These are phyloP conservation scores for Quercus gilva DNA, from an alignment of 306 rosid species.

Conservation along the genomic window DNA sequence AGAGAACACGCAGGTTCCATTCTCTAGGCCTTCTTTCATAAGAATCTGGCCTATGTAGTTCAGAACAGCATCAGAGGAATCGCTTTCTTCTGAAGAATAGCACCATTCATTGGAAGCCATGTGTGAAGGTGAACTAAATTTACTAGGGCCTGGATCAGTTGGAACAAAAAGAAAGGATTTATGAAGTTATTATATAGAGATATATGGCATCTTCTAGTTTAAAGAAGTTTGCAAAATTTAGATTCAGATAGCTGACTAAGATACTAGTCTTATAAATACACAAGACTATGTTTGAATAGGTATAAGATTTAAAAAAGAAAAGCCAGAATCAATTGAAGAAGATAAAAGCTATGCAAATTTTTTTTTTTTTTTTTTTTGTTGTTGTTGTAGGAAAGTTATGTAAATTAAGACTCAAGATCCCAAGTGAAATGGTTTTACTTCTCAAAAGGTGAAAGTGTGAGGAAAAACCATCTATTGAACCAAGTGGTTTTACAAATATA, in stretches of 20 bases:
- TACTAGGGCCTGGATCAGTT: neutral
- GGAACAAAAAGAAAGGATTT: neutral
- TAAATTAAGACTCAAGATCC: neutral
- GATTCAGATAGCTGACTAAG: no score
- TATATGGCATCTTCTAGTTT: neutral
- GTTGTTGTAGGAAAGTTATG: no score
- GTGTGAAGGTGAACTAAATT: neutral
- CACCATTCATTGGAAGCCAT: neutral
- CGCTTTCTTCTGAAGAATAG: neutral
- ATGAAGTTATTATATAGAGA: neutral
- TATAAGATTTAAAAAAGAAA: neutral
- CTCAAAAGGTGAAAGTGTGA: neutral
- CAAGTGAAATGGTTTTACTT: neutral
- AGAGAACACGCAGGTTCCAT: neutral
- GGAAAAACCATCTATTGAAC: neutral
- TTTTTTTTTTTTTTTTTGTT: no score
- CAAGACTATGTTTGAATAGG: no score
- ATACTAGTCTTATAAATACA: no score
- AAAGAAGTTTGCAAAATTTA: no score
- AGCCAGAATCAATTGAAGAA: neutral
- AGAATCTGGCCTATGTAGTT: conserved; percentile 1
- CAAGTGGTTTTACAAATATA: neutral
- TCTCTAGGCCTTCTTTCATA: conserved; percentile 1
- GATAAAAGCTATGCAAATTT: no score
- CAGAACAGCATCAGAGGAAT: neutral